These are phyloP conservation scores for Wickerhamiella parazyma DNA, from an alignment of 805 yeast genomes.

Conservation along the genomic window DNA sequence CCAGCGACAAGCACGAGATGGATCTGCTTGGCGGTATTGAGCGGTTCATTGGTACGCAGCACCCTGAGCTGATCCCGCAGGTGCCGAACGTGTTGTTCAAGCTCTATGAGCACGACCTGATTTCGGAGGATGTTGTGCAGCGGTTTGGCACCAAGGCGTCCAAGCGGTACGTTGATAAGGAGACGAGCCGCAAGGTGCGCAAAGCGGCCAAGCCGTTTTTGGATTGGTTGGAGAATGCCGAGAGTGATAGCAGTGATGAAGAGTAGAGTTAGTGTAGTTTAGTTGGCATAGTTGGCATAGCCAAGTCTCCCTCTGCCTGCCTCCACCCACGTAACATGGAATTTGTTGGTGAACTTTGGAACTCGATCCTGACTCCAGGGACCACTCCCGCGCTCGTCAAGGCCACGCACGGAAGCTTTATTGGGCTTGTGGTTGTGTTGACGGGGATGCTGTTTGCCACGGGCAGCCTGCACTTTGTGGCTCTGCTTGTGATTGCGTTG, in stretches of 20 bases:
- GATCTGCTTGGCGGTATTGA: conserved; percentile 93
- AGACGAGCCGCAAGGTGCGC: conserved; percentile 81
- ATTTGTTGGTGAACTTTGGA: conserved; percentile 61
- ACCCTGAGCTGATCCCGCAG: conserved; percentile 52
- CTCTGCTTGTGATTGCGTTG: conserved; percentile 41
- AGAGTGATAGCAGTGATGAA: conserved; percentile 57
- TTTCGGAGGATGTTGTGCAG: conserved; percentile 67
- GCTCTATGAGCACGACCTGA: conserved; percentile 69
- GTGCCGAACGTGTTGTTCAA: conserved; percentile 74
- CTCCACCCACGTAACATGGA: conserved; percentile 3
- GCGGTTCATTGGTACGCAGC: conserved; percentile 74
- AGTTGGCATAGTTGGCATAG: neutral
- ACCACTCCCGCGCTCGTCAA: conserved; percentile 75
- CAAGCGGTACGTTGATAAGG: conserved; percentile 87
- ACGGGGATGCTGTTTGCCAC: conserved; percentile 43
- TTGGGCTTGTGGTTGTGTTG: conserved; percentile 45
- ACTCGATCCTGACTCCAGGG: conserved; percentile 85
- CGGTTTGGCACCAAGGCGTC: conserved; percentile 87
- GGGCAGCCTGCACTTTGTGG: conserved; percentile 51
- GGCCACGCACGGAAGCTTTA: conserved; percentile 80
- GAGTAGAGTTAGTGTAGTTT: conserved; percentile 17
- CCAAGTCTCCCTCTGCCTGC: neutral
- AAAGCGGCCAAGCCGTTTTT: conserved; percentile 93
- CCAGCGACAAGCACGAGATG: conserved; percentile 50
- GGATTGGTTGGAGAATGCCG: conserved; percentile 91